These are phyloP conservation scores for Hemerocallis citrina DNA, from an alignment of 106 monocot genomes.

Conservation along the genomic window DNA sequence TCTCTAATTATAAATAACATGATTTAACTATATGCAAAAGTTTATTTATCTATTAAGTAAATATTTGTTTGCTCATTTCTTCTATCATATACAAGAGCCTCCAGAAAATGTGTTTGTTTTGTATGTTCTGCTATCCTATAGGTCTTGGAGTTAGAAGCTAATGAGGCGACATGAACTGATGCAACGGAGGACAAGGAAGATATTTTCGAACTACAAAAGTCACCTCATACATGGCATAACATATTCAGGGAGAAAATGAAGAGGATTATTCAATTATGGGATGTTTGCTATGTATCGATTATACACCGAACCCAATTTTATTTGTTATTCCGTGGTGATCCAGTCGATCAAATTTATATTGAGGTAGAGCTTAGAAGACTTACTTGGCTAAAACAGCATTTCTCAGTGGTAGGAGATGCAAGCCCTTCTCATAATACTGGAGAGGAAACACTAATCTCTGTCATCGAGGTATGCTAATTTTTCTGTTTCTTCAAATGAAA, in stretches of 20 bases:
- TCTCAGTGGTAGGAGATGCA: slow-evolving; percentile 34
- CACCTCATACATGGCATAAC: slow-evolving; percentile 42
- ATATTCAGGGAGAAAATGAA: slow-evolving; percentile 57
- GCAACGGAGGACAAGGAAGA: slow-evolving; percentile 19
- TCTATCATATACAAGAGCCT: too few species aligned
- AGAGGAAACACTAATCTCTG: slow-evolving; percentile 56
- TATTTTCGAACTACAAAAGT: slow-evolving; percentile 25
- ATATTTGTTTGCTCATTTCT: too few species aligned
- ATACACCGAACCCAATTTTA: too few species aligned
- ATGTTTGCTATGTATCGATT: slow-evolving; percentile 79
- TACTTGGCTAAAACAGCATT: slow-evolving; percentile 72
- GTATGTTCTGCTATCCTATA: not conserved
- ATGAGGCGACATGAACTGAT: slow-evolving; percentile 32
- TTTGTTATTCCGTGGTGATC: too few species aligned
- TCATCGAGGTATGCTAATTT: slow-evolving; percentile 37
- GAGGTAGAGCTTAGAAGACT: too few species aligned
- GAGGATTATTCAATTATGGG: slow-evolving; percentile 76
- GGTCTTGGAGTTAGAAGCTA: slow-evolving; percentile 85
- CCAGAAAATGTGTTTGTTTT: too few species aligned
- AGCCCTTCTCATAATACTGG: slow-evolving; percentile 34
- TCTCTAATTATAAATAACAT: too few species aligned
- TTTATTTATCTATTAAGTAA: too few species aligned
- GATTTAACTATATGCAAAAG: too few species aligned
- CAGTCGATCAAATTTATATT: too few species aligned
- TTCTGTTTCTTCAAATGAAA: too few species aligned